Evolutionary conservation across 2,329 filamentous ascomycete species (phyloP).

Genomic region (Exophiala aquamarina): DNA sequence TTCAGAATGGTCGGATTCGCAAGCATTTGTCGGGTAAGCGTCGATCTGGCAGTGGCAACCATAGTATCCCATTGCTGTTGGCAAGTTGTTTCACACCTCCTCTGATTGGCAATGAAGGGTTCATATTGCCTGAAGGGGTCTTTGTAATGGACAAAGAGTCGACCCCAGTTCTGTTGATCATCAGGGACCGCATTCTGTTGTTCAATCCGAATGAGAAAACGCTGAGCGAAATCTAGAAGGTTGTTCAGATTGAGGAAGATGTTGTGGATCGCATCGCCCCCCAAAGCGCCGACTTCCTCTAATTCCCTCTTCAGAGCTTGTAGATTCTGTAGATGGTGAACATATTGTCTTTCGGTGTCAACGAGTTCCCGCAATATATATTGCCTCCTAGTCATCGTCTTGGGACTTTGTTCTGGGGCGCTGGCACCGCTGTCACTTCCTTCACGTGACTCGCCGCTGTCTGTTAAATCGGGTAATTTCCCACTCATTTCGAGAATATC

Average conservation of each 20-base stretch:
- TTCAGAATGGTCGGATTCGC: conserved; percentile 84
- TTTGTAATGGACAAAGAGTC: conserved; percentile 81
- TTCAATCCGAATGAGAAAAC: conserved; percentile 93
- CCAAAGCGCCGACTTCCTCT: conserved; percentile 82
- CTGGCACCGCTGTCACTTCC: conserved; percentile 49
- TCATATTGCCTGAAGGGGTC: conserved; percentile 91
- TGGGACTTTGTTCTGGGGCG: conserved; percentile 25
- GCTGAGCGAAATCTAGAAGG: conserved; percentile 90
- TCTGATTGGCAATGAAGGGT: conserved; percentile 95
- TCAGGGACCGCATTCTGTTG: conserved; percentile 84
- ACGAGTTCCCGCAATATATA: conserved; percentile 90
- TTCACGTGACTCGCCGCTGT: conserved; percentile 34
- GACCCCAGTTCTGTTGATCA: conserved; percentile 85
- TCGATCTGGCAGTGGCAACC: conserved; percentile 63
- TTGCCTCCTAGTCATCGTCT: conserved; percentile 70
- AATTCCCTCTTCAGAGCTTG: conserved; percentile 88
- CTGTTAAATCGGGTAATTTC: conserved; percentile 61
- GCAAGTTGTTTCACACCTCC: conserved; percentile 82
- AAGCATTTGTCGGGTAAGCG: conserved; percentile 70
- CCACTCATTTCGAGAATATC: conserved; percentile 80
- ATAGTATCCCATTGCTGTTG: conserved; percentile 87
- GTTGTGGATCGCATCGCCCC: conserved; percentile 85
- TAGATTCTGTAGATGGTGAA: conserved; percentile 91
- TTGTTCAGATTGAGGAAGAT: conserved; percentile 97
- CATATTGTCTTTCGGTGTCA: conserved; percentile 94